phyloP scores from a whole-genome alignment of 495 filamentous ascomycete genomes.

The Aspergillus ellipticus region DNA sequence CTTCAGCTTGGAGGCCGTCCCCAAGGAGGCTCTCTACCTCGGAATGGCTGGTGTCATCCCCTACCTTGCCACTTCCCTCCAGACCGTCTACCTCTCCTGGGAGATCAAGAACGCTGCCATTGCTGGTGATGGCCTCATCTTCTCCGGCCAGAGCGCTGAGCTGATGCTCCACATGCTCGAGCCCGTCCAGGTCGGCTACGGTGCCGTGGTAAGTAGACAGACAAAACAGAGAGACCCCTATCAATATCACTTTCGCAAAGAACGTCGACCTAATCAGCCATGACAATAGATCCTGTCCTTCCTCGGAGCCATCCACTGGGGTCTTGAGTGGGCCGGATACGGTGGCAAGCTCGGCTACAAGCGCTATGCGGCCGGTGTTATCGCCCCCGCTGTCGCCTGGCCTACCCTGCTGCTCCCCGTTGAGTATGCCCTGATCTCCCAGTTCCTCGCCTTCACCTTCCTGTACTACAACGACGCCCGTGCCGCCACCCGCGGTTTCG shows the following conservation, averaged over 20 bases:
- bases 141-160: conserved; percentile 69
- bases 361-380: conserved; percentile 79
- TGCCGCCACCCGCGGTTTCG: conserved; percentile 72
- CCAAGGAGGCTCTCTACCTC: conserved; percentile 73
- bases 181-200: conserved; percentile 89
- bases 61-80: conserved; percentile 81
- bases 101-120: conserved; percentile 64
- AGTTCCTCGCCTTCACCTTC: conserved; percentile 84
- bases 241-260: no score
- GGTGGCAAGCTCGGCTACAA: conserved; percentile 68
- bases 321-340: conserved; percentile 73
- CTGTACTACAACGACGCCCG: conserved; percentile 86
- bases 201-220: conserved; percentile 68
- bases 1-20: conserved; percentile 73
- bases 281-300: conserved; percentile 77
- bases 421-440: conserved; percentile 83
- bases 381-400: conserved; percentile 86
- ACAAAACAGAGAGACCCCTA: no score
- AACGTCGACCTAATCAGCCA: background rate
- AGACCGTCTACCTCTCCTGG: conserved; percentile 84
- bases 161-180: conserved; percentile 75
- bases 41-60: conserved; percentile 88
- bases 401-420: conserved; percentile 83
- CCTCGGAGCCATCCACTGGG: conserved; percentile 96
- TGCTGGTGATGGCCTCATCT: conserved; percentile 58